A percentile compares a stretch with the other conserved stretches of the same genome.
These are phyloP conservation scores for Aureobasidium namibiae DNA, from an alignment of 2,329 filamentous ascomycete species.

Conservation along the genomic window DNA sequence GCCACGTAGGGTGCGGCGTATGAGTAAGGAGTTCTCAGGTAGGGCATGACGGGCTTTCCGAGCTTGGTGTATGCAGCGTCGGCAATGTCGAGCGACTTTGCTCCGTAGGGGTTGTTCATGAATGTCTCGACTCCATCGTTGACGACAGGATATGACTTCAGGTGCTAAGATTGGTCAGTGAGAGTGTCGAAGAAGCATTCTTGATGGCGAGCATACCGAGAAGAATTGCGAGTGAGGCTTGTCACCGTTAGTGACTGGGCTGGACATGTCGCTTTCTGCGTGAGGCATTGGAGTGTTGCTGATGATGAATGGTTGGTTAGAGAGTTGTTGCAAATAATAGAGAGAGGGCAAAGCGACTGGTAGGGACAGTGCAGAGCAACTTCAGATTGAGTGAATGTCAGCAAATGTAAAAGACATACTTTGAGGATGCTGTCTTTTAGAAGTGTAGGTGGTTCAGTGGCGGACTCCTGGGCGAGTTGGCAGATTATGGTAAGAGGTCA, in stretches of 20 bases:
- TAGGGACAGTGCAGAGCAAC: neutral
- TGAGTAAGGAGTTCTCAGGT: slow-evolving; percentile 68
- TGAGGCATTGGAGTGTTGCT: slow-evolving; percentile 36
- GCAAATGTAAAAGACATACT: neutral
- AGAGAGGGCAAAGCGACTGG: neutral
- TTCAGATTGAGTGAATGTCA: neutral
- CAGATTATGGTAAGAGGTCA: neutral
- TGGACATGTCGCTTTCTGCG: slow-evolving; percentile 35
- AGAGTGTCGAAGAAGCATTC: neutral
- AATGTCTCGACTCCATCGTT: slow-evolving; percentile 69
- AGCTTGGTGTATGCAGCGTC: slow-evolving; percentile 68
- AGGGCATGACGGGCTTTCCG: slow-evolving; percentile 69
- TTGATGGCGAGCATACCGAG: slow-evolving; percentile 15
- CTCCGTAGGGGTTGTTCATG: slow-evolving; percentile 73
- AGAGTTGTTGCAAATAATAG: neutral
- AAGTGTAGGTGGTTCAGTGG: slow-evolving; percentile 3
- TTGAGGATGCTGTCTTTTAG: neutral
- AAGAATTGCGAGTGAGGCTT: slow-evolving; percentile 40
- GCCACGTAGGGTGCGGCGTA: slow-evolving; percentile 79
- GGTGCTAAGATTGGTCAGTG: slow-evolving; percentile 55
- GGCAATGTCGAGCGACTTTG: slow-evolving; percentile 70
- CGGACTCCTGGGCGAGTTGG: neutral
- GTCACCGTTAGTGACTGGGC: slow-evolving; percentile 43
- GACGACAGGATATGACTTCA: slow-evolving; percentile 76
- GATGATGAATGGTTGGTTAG: neutral